Evolutionary conservation across 257 asterid species (phyloP).

Genomic region (Asclepias syriaca): DNA sequence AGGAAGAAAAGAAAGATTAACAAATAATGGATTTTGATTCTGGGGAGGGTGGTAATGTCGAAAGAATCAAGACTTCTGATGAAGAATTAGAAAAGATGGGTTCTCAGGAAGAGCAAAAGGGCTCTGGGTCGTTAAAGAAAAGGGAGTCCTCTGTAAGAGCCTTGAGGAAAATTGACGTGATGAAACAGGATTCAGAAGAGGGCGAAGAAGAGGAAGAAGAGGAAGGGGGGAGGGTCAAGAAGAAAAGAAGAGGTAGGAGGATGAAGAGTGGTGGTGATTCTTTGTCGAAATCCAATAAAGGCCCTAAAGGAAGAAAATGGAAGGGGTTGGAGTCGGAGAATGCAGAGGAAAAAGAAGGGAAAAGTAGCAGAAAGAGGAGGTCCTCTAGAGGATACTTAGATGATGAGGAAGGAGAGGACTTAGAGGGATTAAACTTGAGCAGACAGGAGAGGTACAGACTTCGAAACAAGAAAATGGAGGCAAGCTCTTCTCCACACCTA

Average conservation of each 20-base stretch:
- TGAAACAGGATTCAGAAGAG: background rate
- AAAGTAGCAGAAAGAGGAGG: conserved; percentile 3
- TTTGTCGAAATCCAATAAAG: conserved; percentile 4
- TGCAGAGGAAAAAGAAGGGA: conserved; percentile 13
- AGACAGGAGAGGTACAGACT: background rate
- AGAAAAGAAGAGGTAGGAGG: background rate
- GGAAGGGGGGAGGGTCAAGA: conserved; percentile 4
- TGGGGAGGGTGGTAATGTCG: background rate
- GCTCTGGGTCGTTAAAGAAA: background rate
- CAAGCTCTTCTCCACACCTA: background rate
- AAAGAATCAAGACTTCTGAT: background rate
- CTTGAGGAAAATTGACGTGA: conserved; percentile 2
- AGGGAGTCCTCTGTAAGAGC: conserved; percentile 3
- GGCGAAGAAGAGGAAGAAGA: background rate
- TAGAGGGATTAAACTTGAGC: conserved; percentile 12
- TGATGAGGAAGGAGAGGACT: conserved; percentile 15
- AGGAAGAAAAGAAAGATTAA: background rate
- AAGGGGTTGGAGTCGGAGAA: background rate
- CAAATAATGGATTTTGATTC: background rate
- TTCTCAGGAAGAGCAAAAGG: too few relatives aligned
- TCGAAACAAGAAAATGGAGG: background rate
- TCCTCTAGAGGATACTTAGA: background rate
- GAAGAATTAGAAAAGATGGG: background rate
- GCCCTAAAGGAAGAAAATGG: conserved; percentile 17
- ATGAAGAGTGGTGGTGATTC: background rate